Base-by-base conservation (phyloP, 2,329 filamentous ascomycete genomes). In the Rhytidhysteron rufulum region DNA sequence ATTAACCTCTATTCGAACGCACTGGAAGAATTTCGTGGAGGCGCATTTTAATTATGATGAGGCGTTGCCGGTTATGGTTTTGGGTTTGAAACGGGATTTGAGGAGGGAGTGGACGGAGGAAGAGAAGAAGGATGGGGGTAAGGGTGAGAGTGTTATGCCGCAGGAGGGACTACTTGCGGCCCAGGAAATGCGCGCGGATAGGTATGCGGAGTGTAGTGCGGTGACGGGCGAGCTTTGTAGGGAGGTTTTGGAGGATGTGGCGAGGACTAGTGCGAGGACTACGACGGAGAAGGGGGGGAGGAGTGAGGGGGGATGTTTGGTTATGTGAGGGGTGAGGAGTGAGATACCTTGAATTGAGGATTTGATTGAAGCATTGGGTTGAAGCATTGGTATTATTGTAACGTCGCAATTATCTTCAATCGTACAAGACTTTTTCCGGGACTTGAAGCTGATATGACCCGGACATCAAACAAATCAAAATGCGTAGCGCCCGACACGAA, bases 201-300 rank as follows among this genome's bases (percentile, higher is more conserved):
- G 71, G 25, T 83, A 83, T 59, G 79, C 77, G 3, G 79, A 83
- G 54, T 83, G 79, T 48, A 80, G 77, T 45, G 78, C 79, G 30
- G 27, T 76, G 29, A 82, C 79, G 5, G 79, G 79, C 3, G 75
- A 82, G 60, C 61, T 83, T 29, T 75, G 80, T 48, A 65, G 66
- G 22, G 73, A 82, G 57, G 77, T 78, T 0, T 70, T 82, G 42
- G 78, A 83, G 52, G 79, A 83, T 56, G 67, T 83, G 16, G 77
- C 77, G 8, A 72, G 64, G 54, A 73, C 77, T 21, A 75, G 76
- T 4, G 79, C 73, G n/a, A 74, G 70, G 66, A 79, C 77, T 3
- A 80, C 73, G 5, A 80, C 76, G 1, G 69, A 70, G 15, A 64
- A 65, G 16, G 78, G 78, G 2, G 78, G 69, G 0, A 71, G 74